phyloP scores from a whole-genome alignment of 2,329 filamentous ascomycete species.

The Thielaviopsis populi region DNA sequence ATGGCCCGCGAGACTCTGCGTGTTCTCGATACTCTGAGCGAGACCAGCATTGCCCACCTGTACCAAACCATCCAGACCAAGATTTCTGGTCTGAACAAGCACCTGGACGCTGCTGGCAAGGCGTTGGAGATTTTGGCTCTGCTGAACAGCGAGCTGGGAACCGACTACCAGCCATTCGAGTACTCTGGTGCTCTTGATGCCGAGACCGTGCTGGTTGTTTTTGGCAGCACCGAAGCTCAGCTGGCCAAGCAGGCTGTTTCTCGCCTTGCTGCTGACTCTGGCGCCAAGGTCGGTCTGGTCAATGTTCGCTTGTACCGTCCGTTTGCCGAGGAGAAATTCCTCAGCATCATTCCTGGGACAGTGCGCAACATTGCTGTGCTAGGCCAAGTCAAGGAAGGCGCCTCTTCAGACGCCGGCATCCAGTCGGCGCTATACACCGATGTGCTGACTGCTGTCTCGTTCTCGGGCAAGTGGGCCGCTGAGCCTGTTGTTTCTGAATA shows the following conservation, averaged over 20 bases:
- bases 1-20: slow-evolving; percentile 70
- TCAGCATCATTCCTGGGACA: slow-evolving; percentile 62
- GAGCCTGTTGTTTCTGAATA: slow-evolving; percentile 58
- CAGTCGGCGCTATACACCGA: slow-evolving; percentile 88
- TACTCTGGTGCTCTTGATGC: slow-evolving; percentile 73
- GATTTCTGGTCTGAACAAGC: slow-evolving; percentile 48
- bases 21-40: slow-evolving; percentile 67
- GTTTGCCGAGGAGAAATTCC: slow-evolving; percentile 87
- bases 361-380: slow-evolving; percentile 67
- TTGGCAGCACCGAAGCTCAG: slow-evolving; percentile 82
- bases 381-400: slow-evolving; percentile 65
- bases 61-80: slow-evolving; percentile 53
- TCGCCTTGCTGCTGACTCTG: slow-evolving; percentile 50
- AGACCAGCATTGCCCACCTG: slow-evolving; percentile 49
- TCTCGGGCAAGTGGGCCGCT: slow-evolving; percentile 51
- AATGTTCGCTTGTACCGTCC: slow-evolving; percentile 89
- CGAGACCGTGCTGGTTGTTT: slow-evolving; percentile 75
- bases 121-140: slow-evolving; percentile 53
- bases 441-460: slow-evolving; percentile 70
- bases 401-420: slow-evolving; percentile 57
- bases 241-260: slow-evolving; percentile 67
- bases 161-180: slow-evolving; percentile 84
- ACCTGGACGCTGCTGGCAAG: slow-evolving; percentile 58
- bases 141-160: slow-evolving; percentile 84
- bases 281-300: slow-evolving; percentile 68